Conservation (phyloP, 176 grass and related monocot genomes). For the Musa acuminata region DNA sequence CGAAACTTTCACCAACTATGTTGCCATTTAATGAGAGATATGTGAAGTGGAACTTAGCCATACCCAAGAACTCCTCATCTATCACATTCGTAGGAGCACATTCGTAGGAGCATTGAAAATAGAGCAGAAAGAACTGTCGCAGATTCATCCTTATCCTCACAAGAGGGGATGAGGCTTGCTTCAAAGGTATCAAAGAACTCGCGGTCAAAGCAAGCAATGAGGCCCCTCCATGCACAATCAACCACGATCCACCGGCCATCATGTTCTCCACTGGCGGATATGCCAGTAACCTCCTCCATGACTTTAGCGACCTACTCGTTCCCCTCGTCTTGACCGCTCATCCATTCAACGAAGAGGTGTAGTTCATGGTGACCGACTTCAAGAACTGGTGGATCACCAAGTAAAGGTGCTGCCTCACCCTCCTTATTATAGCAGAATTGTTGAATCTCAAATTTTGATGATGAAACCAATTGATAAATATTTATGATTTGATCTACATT, state of each 20-base stretch:
- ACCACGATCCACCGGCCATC: constrained; percentile 32
- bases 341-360: constrained; percentile 37
- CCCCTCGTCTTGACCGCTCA: constrained; percentile 65
- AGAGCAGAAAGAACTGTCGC: constrained; percentile 14
- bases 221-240: constrained; percentile 26
- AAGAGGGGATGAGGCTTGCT: constrained; percentile 53
- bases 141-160: constrained; percentile 53
- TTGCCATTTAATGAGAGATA: too few relatives aligned
- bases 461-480: too few relatives aligned
- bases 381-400: constrained; percentile 62
- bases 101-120: constrained; percentile 17
- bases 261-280: constrained; percentile 71
- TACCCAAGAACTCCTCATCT: constrained; percentile 36
- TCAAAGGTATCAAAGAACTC: constrained; percentile 30
- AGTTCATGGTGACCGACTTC: constrained; percentile 44
- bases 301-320: constrained; percentile 81
- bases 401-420: constrained; percentile 14
- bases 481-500: too few relatives aligned
- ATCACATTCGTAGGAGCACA: constrained; percentile 33
- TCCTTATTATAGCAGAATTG: too few relatives aligned
- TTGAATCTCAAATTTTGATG: too few relatives aligned
- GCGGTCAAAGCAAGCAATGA: constrained; percentile 26
- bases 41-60: too few relatives aligned
- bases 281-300: constrained; percentile 93
- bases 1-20: too few relatives aligned